phyloP scores from a whole-genome alignment of 139 green algal genomes.

The Haematococcus lacustris region DNA sequence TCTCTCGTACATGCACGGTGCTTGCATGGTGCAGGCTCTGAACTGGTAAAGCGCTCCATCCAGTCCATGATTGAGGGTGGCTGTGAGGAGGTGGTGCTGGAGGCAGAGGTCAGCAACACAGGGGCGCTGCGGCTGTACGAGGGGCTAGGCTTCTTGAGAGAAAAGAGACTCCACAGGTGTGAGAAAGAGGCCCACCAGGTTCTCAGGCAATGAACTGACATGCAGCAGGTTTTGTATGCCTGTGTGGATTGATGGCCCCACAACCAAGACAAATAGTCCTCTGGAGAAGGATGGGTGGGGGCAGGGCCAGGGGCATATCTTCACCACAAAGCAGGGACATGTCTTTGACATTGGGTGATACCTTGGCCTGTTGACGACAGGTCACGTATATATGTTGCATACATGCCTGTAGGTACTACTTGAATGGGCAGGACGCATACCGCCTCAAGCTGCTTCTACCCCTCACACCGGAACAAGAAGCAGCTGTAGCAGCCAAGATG shows the following conservation, averaged over 20 bases:
- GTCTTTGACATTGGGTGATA: background rate
- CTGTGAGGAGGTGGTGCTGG: conserved; percentile 84
- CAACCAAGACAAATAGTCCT: background rate
- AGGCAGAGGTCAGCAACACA: conserved; percentile 92
- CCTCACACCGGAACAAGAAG: background rate
- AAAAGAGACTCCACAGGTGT: conserved; percentile 86
- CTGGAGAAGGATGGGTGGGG: background rate
- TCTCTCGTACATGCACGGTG: too few species aligned
- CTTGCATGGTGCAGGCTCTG: conserved; percentile 61
- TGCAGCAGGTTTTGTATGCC: background rate
- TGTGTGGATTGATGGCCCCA: background rate
- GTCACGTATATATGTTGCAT: background rate
- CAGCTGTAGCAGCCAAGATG: too few species aligned
- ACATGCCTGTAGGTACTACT: conserved; percentile 80
- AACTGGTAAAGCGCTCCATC: conserved; percentile 68
- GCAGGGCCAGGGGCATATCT: background rate
- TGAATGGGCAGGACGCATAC: conserved; percentile 90
- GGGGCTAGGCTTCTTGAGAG: conserved; percentile 92
- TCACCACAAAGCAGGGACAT: background rate
- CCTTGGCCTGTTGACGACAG: background rate
- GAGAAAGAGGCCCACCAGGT: too few species aligned
- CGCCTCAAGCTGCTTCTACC: conserved; percentile 93
- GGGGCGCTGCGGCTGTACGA: conserved; percentile 90
- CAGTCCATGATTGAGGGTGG: conserved; percentile 55
- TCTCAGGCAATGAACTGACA: background rate